phyloP scores from a whole-genome alignment of 108 stramenopile species.

The Aurantiochytrium sp. region DNA sequence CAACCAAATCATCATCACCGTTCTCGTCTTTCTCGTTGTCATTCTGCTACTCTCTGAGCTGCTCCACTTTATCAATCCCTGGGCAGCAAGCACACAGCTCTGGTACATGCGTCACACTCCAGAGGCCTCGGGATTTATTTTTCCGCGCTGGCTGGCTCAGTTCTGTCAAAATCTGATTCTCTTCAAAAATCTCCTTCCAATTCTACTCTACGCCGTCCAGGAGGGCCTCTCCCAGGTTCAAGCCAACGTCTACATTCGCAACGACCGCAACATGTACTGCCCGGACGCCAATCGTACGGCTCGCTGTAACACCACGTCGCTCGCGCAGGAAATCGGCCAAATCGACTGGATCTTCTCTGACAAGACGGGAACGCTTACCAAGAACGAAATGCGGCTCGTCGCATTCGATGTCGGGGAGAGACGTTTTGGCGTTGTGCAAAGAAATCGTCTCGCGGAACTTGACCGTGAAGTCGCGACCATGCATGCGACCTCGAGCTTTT shows the following conservation, averaged over 20 bases:
- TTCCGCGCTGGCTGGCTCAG: constrained; percentile 56
- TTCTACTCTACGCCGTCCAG: constrained; percentile 54
- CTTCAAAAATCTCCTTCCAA: constrained; percentile 62
- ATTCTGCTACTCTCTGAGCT: constrained; percentile 20
- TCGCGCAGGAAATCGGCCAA: constrained; percentile 52
- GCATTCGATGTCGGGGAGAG: neutral
- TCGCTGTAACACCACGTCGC: constrained; percentile 35
- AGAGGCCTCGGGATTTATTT: neutral
- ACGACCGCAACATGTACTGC: constrained; percentile 46
- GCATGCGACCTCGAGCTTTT: neutral
- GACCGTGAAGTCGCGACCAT: neutral
- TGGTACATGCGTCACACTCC: constrained; percentile 25
- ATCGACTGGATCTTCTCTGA: constrained; percentile 52
- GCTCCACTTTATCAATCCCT: neutral
- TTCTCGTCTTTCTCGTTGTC: constrained; percentile 30
- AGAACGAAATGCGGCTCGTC: constrained; percentile 28
- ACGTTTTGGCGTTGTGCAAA: neutral
- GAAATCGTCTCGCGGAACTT: neutral
- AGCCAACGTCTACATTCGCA: constrained; percentile 40
- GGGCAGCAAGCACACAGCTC: neutral
- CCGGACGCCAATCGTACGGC: constrained; percentile 43
- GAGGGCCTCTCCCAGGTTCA: constrained; percentile 53
- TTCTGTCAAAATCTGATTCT: constrained; percentile 70
- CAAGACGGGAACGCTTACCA: constrained; percentile 62
- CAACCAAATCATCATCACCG: constrained; percentile 36